Conservation (phyloP, 345 rosid genomes). For the Murraya koenigii region DNA sequence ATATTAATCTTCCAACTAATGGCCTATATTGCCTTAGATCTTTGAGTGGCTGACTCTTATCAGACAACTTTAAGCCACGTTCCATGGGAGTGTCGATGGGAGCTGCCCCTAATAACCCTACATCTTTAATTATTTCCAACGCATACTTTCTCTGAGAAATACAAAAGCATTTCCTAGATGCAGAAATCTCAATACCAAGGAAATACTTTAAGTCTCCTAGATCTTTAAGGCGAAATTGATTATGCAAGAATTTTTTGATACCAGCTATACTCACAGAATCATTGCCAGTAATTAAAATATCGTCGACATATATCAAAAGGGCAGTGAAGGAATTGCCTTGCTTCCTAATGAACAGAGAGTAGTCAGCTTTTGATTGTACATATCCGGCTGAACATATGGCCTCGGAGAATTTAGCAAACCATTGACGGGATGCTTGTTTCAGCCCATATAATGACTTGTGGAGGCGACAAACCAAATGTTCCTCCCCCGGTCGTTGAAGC, state of each 20-base stretch:
- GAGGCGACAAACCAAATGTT: not conserved
- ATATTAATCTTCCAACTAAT: too few relatives aligned
- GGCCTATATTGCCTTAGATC: too few relatives aligned
- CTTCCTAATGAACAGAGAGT: not conserved
- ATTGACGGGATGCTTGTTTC: not conserved
- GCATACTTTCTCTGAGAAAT: not conserved
- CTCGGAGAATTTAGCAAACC: not conserved
- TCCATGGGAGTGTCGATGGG: not conserved
- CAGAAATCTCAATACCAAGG: not conserved
- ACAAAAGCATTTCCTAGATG: not conserved
- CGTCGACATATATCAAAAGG: not conserved
- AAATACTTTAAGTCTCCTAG: not conserved
- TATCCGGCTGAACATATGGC: not conserved
- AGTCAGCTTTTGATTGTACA: not conserved
- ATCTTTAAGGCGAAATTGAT: not conserved
- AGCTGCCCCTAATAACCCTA: not conserved
- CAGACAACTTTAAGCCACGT: not conserved
- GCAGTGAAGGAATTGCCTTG: not conserved
- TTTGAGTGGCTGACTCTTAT: too few relatives aligned
- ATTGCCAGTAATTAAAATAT: not conserved
- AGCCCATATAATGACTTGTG: too few relatives aligned
- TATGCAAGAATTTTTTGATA: not conserved
- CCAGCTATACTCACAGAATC: not conserved
- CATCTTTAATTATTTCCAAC: not conserved
- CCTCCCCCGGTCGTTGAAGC: constrained; percentile 7